phyloP scores from a whole-genome alignment of 768 basidiomycete genomes.

The Psilocybe azurescens region DNA sequence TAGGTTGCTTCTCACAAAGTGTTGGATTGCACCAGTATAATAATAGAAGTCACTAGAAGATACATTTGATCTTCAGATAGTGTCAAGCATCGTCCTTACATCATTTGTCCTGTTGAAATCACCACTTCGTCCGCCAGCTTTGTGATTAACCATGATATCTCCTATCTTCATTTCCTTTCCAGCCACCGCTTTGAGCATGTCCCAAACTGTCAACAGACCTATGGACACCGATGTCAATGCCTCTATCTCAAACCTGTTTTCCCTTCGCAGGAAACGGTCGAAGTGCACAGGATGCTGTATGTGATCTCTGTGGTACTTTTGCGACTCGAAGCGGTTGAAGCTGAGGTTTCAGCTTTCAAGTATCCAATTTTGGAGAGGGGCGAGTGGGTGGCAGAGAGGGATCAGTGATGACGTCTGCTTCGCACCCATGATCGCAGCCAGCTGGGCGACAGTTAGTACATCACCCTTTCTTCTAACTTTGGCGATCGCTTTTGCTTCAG shows the following conservation, averaged over 20 bases:
- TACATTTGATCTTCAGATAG: not conserved
- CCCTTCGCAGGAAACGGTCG: conserved; percentile 76
- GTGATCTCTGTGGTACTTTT: not conserved
- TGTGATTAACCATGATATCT: conserved; percentile 65
- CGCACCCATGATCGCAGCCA: conserved; percentile 88
- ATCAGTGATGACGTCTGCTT: conserved; percentile 86
- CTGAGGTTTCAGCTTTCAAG: conserved; percentile 51
- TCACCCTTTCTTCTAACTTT: conserved; percentile 73
- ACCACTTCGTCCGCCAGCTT: conserved; percentile 78
- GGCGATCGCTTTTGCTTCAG: conserved; percentile 39
- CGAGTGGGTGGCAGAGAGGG: conserved; percentile 87
- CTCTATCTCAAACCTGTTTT: conserved; percentile 94
- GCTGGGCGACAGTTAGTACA: conserved; percentile 74
- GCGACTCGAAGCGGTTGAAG: not conserved
- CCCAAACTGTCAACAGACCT: conserved; percentile 85
- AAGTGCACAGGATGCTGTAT: conserved; percentile 64
- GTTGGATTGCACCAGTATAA: too few species aligned
- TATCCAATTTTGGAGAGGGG: conserved; percentile 71
- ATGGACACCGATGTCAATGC: conserved; percentile 85
- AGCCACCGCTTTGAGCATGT: conserved; percentile 91
- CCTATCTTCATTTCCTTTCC: conserved; percentile 87
- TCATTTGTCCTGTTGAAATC: conserved; percentile 52
- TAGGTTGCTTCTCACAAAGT: too few species aligned
- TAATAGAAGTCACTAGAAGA: too few species aligned
- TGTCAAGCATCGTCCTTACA: not conserved